Conservation (phyloP, 2,329 filamentous ascomycete genomes). For the Magnaporthiopsis rhizophila region DNA sequence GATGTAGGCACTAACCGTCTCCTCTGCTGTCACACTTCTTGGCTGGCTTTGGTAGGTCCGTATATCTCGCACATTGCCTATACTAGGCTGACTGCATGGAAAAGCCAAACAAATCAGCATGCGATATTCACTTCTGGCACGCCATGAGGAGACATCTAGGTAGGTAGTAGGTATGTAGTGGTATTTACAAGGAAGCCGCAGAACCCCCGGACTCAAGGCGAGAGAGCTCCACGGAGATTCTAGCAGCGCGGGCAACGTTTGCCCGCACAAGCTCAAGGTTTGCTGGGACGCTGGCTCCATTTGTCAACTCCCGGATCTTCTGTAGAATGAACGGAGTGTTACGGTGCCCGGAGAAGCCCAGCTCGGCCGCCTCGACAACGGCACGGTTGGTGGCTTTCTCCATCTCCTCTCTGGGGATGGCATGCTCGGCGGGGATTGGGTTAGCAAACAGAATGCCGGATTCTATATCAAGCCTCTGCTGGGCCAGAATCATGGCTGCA, state of each 20-base stretch:
- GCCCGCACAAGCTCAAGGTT: conserved; percentile 57
- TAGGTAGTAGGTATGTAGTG: not conserved
- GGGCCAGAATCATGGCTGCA: conserved; percentile 78
- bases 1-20: not conserved
- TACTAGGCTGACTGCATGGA: not conserved
- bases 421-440: conserved; percentile 65
- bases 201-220: conserved; percentile 22
- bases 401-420: conserved; percentile 65
- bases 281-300: conserved; percentile 61
- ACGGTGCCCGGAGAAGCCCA: conserved; percentile 61
- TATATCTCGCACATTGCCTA: not conserved
- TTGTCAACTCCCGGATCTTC: conserved; percentile 72
- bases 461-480: conserved; percentile 61
- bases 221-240: conserved; percentile 45
- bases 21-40: not conserved
- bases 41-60: not conserved
- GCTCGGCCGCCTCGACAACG: conserved; percentile 51
- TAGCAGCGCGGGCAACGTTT: conserved; percentile 48
- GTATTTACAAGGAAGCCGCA: not conserved
- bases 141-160: not conserved
- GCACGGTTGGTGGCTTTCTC: conserved; percentile 60
- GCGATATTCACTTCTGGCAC: not conserved
- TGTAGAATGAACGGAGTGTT: conserved; percentile 80
- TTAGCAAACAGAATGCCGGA: conserved; percentile 86
- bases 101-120: not conserved